Evolutionary conservation across 2,329 filamentous ascomycete species (phyloP).

Genomic region (Westerdykella ornata): DNA sequence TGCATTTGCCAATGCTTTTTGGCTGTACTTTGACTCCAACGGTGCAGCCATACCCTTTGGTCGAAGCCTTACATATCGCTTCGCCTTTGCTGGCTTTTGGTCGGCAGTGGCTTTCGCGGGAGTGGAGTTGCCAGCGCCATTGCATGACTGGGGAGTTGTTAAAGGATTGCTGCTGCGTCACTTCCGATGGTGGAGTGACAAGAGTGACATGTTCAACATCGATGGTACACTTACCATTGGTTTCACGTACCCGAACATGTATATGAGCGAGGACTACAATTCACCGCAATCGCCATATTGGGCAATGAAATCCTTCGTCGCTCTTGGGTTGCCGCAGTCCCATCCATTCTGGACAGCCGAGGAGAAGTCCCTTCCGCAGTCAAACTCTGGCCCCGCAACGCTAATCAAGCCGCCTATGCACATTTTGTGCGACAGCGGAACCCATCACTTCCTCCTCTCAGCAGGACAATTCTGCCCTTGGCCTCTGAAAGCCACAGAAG

Average conservation of each 20-base stretch:
- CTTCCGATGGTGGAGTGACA: conserved; percentile 45
- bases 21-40: conserved; percentile 42
- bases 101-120: conserved; percentile 42
- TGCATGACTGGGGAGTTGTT: conserved; percentile 37
- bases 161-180: conserved; percentile 49
- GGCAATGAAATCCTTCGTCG: conserved; percentile 48
- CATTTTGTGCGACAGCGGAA: conserved; percentile 40
- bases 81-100: conserved; percentile 47
- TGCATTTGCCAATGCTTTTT: conserved; percentile 37
- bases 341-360: conserved; percentile 44
- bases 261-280: conserved; percentile 52
- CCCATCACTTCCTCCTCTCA: conserved; percentile 30
- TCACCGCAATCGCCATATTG: conserved; percentile 52
- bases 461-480: conserved; percentile 32
- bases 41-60: conserved; percentile 50
- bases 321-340: conserved; percentile 30
- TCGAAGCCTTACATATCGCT: conserved; percentile 47
- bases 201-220: conserved; percentile 41
- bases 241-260: conserved; percentile 47
- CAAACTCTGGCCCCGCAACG: neutral
- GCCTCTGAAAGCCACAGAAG: conserved; percentile 33
- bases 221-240: conserved; percentile 49
- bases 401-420: conserved; percentile 37
- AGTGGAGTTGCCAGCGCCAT: conserved; percentile 35
- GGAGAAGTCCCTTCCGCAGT: conserved; percentile 34